Conservation (phyloP, 345 rosid genomes). For the Pistacia atlantica region DNA sequence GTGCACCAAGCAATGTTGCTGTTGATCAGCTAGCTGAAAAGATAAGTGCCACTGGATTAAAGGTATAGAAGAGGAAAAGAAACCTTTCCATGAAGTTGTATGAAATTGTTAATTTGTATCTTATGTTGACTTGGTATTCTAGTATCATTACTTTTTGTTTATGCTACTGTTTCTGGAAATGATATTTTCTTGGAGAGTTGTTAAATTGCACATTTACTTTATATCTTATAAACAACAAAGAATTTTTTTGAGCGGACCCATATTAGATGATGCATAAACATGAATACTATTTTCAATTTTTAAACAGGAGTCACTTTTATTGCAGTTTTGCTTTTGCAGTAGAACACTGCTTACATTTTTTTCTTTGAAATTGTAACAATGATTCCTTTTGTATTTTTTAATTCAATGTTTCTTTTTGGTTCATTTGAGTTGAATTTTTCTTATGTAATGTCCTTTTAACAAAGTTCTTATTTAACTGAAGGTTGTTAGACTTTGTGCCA, state of each 20-base stretch:
- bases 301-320: not conserved
- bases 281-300: not conserved
- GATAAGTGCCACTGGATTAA: conserved; percentile 97
- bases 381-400: no score
- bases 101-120: not conserved
- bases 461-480: conserved; percentile 10
- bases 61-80: conserved; percentile 50
- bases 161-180: not conserved
- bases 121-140: not conserved
- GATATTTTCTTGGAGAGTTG: not conserved
- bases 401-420: not conserved
- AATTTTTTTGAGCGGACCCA: not conserved
- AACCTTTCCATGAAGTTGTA: not conserved
- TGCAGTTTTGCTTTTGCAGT: no score
- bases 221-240: not conserved
- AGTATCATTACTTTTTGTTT: not conserved
- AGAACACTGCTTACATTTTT: no score
- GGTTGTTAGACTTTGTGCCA: conserved; percentile 99
- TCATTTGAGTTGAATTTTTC: not conserved
- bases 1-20: conserved; percentile 99
- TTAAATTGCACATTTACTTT: not conserved
- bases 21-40: conserved; percentile 99
- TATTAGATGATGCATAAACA: not conserved
- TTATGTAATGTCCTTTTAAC: not conserved
- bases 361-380: no score